Percentiles rank a stretch among this genome's conserved stretches.
These are phyloP conservation scores for Ogataea methylovora DNA, from an alignment of 805 yeast species.

Conservation along the genomic window DNA sequence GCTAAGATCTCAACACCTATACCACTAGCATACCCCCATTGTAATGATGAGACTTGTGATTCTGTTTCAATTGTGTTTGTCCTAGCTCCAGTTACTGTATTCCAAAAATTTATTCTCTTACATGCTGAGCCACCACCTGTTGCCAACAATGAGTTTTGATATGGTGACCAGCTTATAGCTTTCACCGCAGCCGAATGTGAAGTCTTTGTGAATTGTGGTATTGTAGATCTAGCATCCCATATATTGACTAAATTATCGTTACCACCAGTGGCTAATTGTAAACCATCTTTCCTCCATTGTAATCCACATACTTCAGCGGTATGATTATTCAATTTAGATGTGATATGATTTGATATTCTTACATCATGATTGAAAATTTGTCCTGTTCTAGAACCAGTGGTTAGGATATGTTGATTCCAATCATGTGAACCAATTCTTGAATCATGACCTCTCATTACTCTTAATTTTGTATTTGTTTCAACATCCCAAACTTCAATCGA, in stretches of 20 bases:
- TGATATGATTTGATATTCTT: conserved; percentile 70
- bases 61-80: conserved; percentile 85
- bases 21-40: conserved; percentile 78
- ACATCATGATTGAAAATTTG: conserved; percentile 85
- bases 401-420: conserved; percentile 76
- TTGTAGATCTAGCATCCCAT: conserved; percentile 75
- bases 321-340: conserved; percentile 55
- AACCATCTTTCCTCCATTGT: conserved; percentile 77
- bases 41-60: conserved; percentile 87
- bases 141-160: conserved; percentile 74
- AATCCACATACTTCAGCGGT: conserved; percentile 90
- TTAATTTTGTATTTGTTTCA: conserved; percentile 60
- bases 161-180: conserved; percentile 93
- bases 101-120: conserved; percentile 89
- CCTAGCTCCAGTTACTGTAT: conserved; percentile 82
- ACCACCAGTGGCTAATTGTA: conserved; percentile 85
- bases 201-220: conserved; percentile 69
- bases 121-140: conserved; percentile 96
- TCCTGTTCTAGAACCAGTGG: conserved; percentile 87
- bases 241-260: conserved; percentile 89
- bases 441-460: conserved; percentile 71
- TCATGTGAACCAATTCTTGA: conserved; percentile 77
- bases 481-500: conserved; percentile 90
- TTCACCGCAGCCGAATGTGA: conserved; percentile 92
- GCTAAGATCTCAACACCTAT: conserved; percentile 82